These are phyloP conservation scores for Gilbertella persicaria DNA, from an alignment of 371 early-diverging fungal genomes.

Conservation along the genomic window DNA sequence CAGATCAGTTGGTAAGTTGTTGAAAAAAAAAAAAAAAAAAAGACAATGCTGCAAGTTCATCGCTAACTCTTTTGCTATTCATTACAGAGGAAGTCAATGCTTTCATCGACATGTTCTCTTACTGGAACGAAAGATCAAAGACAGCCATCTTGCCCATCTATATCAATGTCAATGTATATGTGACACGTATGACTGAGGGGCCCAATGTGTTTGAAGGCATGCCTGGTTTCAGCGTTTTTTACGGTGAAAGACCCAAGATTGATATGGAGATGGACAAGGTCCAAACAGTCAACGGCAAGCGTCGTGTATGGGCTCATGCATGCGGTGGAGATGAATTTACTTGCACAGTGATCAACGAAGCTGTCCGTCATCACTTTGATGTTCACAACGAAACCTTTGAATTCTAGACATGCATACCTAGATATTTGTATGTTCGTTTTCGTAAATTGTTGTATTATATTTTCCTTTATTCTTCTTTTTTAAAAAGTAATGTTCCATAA, in stretches of 20 bases:
- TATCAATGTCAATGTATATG: conserved; percentile 31
- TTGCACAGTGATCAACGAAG: conserved; percentile 34
- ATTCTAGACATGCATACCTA: conserved; percentile 33
- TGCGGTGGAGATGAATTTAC: conserved; percentile 43
- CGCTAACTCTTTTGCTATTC: conserved; percentile 8
- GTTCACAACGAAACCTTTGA: conserved; percentile 49
- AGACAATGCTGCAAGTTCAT: background rate
- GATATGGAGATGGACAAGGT: conserved; percentile 27
- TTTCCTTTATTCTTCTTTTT: no score
- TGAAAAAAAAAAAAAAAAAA: background rate
- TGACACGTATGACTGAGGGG: conserved; percentile 26
- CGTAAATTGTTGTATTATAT: background rate
- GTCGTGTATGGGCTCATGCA: conserved; percentile 36
- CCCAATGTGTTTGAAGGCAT: conserved; percentile 17
- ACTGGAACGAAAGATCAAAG: conserved; percentile 27
- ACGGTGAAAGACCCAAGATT: conserved; percentile 29
- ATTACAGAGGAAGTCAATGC: conserved; percentile 32
- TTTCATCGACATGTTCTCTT: conserved; percentile 35
- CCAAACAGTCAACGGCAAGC: conserved; percentile 12
- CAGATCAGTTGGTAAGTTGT: conserved; percentile 28
- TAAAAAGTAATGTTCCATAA: no score
- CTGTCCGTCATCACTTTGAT: conserved; percentile 29
- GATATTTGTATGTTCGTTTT: no score
- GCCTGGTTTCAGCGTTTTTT: conserved; percentile 8
- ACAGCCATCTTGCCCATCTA: conserved; percentile 24